A percentile compares a stretch with the other conserved stretches of the same genome.
These are phyloP conservation scores for Boletus sp. DNA, from an alignment of 768 basidiomycete species.

Conservation along the genomic window DNA sequence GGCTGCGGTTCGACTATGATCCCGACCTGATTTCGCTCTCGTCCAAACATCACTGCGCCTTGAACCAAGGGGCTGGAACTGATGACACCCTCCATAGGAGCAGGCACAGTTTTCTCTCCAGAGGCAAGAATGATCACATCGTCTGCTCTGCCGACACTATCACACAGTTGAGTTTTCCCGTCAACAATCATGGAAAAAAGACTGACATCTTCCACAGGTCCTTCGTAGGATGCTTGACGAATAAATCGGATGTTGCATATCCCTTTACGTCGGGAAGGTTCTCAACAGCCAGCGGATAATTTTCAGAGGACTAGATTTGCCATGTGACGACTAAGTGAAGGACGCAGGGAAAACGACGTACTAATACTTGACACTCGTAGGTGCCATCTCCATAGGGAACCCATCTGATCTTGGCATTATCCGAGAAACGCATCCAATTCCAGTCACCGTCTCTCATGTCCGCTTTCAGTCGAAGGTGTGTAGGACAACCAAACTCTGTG, in stretches of 20 bases:
- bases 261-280: constrained; percentile 36
- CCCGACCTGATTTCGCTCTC: constrained; percentile 29
- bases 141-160: constrained; percentile 41
- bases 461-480: background rate
- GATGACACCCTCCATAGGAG: constrained; percentile 30
- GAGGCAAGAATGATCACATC: constrained; percentile 29
- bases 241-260: constrained; percentile 43
- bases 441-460: constrained; percentile 17
- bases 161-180: background rate
- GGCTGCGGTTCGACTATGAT: constrained; percentile 28
- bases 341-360: constrained; percentile 11
- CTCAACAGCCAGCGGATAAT: constrained; percentile 7
- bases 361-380: constrained; percentile 38
- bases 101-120: constrained; percentile 34
- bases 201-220: constrained; percentile 42
- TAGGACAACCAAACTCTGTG: constrained; percentile 19
- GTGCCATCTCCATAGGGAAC: constrained; percentile 29
- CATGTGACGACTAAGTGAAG: background rate
- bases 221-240: constrained; percentile 42
- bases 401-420: constrained; percentile 25
- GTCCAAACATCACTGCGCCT: constrained; percentile 17
- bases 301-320: constrained; percentile 1
- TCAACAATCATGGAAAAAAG: background rate
- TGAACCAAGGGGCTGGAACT: constrained; percentile 19
- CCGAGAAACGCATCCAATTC: constrained; percentile 9